Conservation (phyloP, 257 asterid genomes). For the Fraxinus anomala region DNA sequence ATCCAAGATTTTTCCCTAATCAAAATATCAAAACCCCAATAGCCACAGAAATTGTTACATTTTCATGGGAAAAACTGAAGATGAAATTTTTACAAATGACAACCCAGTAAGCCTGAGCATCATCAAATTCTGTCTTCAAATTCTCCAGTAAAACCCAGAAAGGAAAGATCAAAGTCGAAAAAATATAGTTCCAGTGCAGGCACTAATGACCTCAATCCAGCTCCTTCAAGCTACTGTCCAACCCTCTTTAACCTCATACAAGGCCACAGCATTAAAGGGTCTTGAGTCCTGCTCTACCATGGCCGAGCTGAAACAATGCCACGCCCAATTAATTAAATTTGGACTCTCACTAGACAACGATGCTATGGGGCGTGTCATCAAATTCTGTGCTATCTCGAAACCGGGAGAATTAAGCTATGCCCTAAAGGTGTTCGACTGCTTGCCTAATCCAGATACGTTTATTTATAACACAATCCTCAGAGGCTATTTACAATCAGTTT, state of each 20-base stretch:
- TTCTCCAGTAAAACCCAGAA: neutral
- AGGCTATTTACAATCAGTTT: constrained; percentile 45
- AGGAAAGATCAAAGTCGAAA: neutral
- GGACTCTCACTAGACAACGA: constrained; percentile 66
- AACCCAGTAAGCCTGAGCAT: neutral
- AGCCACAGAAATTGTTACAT: neutral
- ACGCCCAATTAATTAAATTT: constrained; percentile 60
- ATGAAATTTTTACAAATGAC: neutral
- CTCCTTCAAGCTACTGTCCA: constrained; percentile 31
- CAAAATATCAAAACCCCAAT: neutral
- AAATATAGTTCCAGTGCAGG: neutral
- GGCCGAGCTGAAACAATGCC: constrained; percentile 65
- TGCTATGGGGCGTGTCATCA: constrained; percentile 63
- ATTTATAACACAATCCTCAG: constrained; percentile 61
- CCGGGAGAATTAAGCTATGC: constrained; percentile 60
- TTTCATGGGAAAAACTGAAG: neutral
- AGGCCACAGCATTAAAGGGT: constrained; percentile 30
- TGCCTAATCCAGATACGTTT: constrained; percentile 71
- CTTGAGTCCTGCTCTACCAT: constrained; percentile 60
- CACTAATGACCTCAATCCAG: constrained; percentile 38
- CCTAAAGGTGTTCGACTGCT: constrained; percentile 51
- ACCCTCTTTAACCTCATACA: constrained; percentile 33
- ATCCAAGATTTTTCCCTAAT: no score
- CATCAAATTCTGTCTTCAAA: neutral
- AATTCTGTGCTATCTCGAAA: constrained; percentile 51